Evolutionary conservation across 805 yeast genomes (phyloP), one percentile per base, ranked within the genome.

Genomic region (Myxozyma neotropica): DNA sequence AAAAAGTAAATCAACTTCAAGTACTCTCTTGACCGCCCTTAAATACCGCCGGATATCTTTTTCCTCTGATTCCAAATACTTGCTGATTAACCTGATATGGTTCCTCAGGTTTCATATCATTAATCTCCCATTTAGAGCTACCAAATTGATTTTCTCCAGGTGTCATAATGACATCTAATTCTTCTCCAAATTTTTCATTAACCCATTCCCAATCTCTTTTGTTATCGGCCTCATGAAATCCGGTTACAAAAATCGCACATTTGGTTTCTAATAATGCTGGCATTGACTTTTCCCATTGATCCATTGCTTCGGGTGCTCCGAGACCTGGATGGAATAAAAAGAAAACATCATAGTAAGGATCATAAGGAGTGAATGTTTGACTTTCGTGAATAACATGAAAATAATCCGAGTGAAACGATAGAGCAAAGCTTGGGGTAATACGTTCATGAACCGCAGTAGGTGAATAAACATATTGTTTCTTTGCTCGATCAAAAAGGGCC

Each of bases 321-420:
- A 91, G 83, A 42, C 97, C 97, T 2, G 99, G 98, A 73, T 93
- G 98, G 87, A 93, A 94, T 54, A 89, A 80, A 81, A 90, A 91
- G 75, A 94, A 94, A 27, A 84, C 83, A 72, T 94, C 99, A 72
- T 89, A 81, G 74, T 93, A 94, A 46, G 99, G 99, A 73, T 94
- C 99, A 73, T 92, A 94, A 4, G 99, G 99, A 85, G 90, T 89
- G 73, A 94, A 89, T 75, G 93, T 97, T 69, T 92, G 94, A 50
- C 89, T 86, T 69, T 91, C 91, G 75, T 94, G 96, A 62, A 88
- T 80, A 40, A 88, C 93, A 71, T 91, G 90, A 84, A 94, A 94
- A 74, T 87, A 92, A 69, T 89, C 88, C 0, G 98, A 90, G 74
- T 92, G 96, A 75, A 87, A 87, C 58, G 87, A 82, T 67, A 92